Percentiles rank a stretch among this genome's conserved stretches.
These are phyloP conservation scores for Helicocarpus griseus DNA, from an alignment of 2,329 filamentous ascomycete genomes.

Conservation along the genomic window DNA sequence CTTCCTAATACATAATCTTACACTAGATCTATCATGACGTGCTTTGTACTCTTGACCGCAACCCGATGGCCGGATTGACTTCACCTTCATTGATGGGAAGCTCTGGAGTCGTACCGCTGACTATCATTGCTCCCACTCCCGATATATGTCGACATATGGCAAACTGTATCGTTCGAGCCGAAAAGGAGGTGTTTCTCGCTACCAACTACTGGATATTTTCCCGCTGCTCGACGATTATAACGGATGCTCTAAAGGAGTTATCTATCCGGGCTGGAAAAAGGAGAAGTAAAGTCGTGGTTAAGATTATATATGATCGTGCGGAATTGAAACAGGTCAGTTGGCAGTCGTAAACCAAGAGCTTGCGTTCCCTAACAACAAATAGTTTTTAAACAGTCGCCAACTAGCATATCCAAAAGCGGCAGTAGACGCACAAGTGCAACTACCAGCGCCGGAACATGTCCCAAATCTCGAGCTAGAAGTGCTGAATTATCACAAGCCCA, in stretches of 20 bases:
- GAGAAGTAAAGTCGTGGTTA: constrained; percentile 53
- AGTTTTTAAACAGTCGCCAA: constrained; percentile 54
- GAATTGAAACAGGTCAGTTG: constrained; percentile 47
- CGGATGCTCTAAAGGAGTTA: constrained; percentile 58
- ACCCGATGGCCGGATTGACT: constrained; percentile 39
- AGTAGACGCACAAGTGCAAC: constrained; percentile 45
- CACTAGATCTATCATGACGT: constrained; percentile 55
- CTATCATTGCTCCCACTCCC: constrained; percentile 58
- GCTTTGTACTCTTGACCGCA: constrained; percentile 33
- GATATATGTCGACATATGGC: constrained; percentile 67
- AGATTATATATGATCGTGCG: constrained; percentile 67
- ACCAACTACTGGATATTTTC: constrained; percentile 70
- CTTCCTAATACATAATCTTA: background rate
- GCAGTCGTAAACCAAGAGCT: background rate
- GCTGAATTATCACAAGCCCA: constrained; percentile 59
- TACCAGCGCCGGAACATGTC: constrained; percentile 56
- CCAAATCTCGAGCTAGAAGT: constrained; percentile 64
- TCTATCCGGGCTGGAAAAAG: constrained; percentile 53
- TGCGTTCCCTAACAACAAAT: constrained; percentile 3
- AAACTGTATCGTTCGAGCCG: constrained; percentile 63
- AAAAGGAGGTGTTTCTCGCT: constrained; percentile 62
- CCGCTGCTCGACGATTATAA: constrained; percentile 57
- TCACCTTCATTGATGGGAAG: constrained; percentile 52
- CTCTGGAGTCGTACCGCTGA: constrained; percentile 56
- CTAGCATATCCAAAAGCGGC: constrained; percentile 50